A percentile compares a stretch with the other conserved stretches of the same genome.
Conservation (phyloP, 169 alveolate genomes). For the Hepatocystis sp. region DNA sequence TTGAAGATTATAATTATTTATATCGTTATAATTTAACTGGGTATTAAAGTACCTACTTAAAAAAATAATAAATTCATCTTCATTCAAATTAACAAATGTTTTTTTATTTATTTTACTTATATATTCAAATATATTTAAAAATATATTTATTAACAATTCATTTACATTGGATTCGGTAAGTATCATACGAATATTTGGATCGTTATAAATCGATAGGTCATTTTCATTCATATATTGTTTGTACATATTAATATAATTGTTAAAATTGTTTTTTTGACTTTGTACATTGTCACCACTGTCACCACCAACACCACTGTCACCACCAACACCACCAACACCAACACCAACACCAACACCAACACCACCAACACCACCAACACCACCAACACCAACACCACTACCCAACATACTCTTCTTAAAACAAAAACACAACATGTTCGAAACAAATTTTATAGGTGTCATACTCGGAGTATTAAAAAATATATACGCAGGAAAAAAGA, state of each 20-base stretch:
- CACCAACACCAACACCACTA: not conserved
- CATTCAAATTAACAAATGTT: slow-evolving; percentile 46
- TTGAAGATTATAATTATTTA: slow-evolving; percentile 30
- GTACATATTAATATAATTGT: not conserved
- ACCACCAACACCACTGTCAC: not conserved
- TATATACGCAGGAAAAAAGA: slow-evolving; percentile 39
- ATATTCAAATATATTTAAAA: slow-evolving; percentile 37
- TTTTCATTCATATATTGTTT: not conserved
- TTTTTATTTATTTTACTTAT: slow-evolving; percentile 35
- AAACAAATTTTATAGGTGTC: slow-evolving; percentile 39
- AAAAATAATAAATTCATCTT: slow-evolving; percentile 30
- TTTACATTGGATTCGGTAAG: not conserved
- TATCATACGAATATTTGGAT: not conserved
- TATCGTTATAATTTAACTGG: slow-evolving; percentile 26
- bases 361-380: not conserved
- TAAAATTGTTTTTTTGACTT: too few relatives aligned
- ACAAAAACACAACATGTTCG: slow-evolving; percentile 6
- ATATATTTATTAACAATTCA: slow-evolving; percentile 21
- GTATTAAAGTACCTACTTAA: slow-evolving; percentile 34
- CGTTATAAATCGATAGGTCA: not conserved
- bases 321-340: not conserved
- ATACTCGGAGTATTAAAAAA: slow-evolving; percentile 10
- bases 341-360: not conserved
- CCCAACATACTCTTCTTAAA: not conserved
- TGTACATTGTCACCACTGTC: not conserved